phyloP scores from a whole-genome alignment of 768 basidiomycete genomes.

The Boletus edulis region DNA sequence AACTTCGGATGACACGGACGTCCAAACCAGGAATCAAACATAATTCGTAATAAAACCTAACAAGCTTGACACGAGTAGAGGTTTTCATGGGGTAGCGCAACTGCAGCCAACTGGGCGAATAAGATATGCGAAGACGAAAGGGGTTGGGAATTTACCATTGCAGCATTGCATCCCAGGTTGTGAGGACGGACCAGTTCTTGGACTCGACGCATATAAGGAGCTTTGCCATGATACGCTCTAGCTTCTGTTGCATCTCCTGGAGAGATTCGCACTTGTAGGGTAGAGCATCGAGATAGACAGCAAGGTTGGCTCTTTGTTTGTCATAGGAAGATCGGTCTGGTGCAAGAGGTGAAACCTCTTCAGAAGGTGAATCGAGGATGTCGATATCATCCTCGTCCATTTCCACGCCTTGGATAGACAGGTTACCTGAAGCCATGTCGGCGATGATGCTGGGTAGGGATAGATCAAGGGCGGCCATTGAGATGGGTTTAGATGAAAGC shows the following conservation, averaged over 20 bases:
- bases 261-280: conserved; percentile 73
- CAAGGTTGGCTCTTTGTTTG: conserved; percentile 58
- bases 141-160: conserved; percentile 54
- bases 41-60: conserved; percentile 74
- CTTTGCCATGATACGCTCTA: conserved; percentile 68
- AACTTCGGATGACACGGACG: conserved; percentile 63
- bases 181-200: conserved; percentile 71
- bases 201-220: conserved; percentile 69
- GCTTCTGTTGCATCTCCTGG: conserved; percentile 66
- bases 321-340: conserved; percentile 44
- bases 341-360: conserved; percentile 23
- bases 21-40: conserved; percentile 75
- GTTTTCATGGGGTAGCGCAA: conserved; percentile 79
- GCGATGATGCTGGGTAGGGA: conserved; percentile 22
- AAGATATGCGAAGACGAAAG: neutral
- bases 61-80: conserved; percentile 67
- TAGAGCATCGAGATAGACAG: conserved; percentile 62
- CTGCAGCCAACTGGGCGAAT: conserved; percentile 62
- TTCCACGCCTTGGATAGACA: conserved; percentile 23
- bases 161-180: conserved; percentile 76
- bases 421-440: conserved; percentile 21
- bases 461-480: conserved; percentile 23
- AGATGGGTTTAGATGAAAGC: conserved; percentile 19
- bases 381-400: conserved; percentile 63
- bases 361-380: conserved; percentile 40